Base-by-base conservation (phyloP, 2,329 filamentous ascomycete species). In the Hymenoscyphus albidus region DNA sequence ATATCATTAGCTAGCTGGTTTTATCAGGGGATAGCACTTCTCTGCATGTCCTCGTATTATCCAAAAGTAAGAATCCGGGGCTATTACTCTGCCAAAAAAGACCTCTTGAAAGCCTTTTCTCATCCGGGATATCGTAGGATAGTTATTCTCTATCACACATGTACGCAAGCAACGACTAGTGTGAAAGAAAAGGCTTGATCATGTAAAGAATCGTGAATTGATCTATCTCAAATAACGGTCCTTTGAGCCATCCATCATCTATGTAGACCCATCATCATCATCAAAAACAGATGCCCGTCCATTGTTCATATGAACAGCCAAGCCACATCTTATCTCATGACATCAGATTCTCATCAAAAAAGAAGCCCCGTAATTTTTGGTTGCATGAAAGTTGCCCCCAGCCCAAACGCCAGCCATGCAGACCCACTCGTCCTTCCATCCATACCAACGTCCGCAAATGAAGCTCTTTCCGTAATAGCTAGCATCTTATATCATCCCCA, bases 351-450 rank as follows among this genome's bases (percentile, higher is more conserved):
- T 35, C 35, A 35, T 35, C 35, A 35, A 35, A 54, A 54, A 54
- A 22, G 22, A 54, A 54, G 48, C 48, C 48, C 22, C 48, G 10
- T 13, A 54, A 54, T 61, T 61, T 61, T 61, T 51, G 40, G 44
- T 32, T 55, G 44, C 59, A 62, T 35, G 35, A 35, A 35, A 35
- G 35, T 58, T 54, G 38, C 38, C 64, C 67, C 67, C 64, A 66
- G 61, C 65, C 68, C 16, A 59, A 69, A 69, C 68, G 68, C 68
- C 68, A 66, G 64, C 66, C 66, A 66, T 66, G 64, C 61, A 40
- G 56, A 62, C 48, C 61, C 48, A 54, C 48, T 58, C 55, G n/a
- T 58, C 54, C 60, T 44, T 22, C 35, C 54, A 16, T 59, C 35
- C 61, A 51, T 39, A 31, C 59, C 18, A 27, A 13, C 42, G n/a